Conservation (phyloP, 2,329 filamentous ascomycete genomes). For the Rhexocercosporidium sp. region DNA sequence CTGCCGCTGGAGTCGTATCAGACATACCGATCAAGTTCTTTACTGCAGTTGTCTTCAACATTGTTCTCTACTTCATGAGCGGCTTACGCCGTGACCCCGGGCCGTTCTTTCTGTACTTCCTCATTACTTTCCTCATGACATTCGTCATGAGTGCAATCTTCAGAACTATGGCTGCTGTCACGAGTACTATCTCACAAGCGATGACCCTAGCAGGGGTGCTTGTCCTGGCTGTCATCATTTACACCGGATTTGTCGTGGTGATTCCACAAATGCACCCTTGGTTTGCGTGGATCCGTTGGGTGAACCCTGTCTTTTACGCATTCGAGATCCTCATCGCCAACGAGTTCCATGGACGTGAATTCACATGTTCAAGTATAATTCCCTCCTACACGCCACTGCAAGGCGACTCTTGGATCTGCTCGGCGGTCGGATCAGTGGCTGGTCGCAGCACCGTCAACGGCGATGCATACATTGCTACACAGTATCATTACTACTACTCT, state of each 20-base stretch:
- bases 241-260: conserved; percentile 50
- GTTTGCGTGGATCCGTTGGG: conserved; percentile 82
- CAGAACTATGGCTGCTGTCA: conserved; percentile 73
- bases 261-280: conserved; percentile 71
- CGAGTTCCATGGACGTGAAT: conserved; percentile 79
- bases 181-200: conserved; percentile 71
- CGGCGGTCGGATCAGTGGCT: conserved; percentile 59
- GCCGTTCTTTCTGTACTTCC: conserved; percentile 81
- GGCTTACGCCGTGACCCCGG: conserved; percentile 69
- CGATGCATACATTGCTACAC: conserved; percentile 59
- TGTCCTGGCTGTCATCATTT: conserved; percentile 41
- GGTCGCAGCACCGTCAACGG: conserved; percentile 61
- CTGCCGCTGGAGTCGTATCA: conserved; percentile 82
- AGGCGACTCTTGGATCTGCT: conserved; percentile 53
- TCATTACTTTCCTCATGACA: conserved; percentile 46
- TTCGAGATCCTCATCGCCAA: conserved; percentile 85
- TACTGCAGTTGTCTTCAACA: conserved; percentile 78
- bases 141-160: conserved; percentile 68
- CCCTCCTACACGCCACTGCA: conserved; percentile 47
- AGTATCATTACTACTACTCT: conserved; percentile 61
- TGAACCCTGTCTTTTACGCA: conserved; percentile 66
- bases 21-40: conserved; percentile 84
- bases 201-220: conserved; percentile 64
- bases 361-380: conserved; percentile 57
- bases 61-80: conserved; percentile 85